These are phyloP conservation scores for Neofusicoccum kwambonambiense DNA, from an alignment of 2,329 filamentous ascomycete species.

Conservation along the genomic window DNA sequence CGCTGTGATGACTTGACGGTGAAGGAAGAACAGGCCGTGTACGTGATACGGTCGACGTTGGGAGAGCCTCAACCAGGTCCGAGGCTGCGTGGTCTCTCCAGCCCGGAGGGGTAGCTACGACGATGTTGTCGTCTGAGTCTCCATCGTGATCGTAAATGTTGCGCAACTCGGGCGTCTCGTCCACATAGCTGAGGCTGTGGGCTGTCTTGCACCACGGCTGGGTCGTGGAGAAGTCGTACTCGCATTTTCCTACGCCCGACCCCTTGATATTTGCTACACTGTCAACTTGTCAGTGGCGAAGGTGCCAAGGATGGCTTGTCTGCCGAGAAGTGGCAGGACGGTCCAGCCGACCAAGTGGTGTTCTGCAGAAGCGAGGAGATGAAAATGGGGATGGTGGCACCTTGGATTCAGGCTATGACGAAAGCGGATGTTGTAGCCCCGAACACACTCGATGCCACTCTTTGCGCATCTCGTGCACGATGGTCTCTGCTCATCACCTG, in stretches of 20 bases:
- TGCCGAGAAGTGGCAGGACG: background rate
- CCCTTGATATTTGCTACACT: constrained; percentile 26
- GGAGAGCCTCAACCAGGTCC: background rate
- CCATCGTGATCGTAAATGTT: constrained; percentile 31
- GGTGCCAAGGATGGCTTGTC: background rate
- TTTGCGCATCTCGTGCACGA: constrained; percentile 30
- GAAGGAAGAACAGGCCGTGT: background rate
- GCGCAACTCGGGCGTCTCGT: constrained; percentile 33
- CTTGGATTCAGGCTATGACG: constrained; percentile 32
- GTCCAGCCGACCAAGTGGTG: background rate
- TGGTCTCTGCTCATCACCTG: constrained; percentile 29
- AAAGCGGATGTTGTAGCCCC: constrained; percentile 33
- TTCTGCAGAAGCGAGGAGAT: background rate
- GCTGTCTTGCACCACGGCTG: constrained; percentile 32
- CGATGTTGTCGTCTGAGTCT: constrained; percentile 19
- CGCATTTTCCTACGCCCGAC: constrained; percentile 27
- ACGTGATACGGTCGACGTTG: background rate
- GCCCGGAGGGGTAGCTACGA: constrained; percentile 13
- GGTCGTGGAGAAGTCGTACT: constrained; percentile 30
- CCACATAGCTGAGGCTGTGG: constrained; percentile 30
- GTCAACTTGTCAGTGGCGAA: background rate
- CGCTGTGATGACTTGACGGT: background rate
- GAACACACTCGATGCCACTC: constrained; percentile 30
- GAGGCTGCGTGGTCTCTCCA: constrained; percentile 15
- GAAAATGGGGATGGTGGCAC: constrained; percentile 16